Evolutionary conservation across 768 basidiomycete genomes (phyloP), one percentile per base, ranked within the genome.

Genomic region (Pleurotus citrinopileatus): DNA sequence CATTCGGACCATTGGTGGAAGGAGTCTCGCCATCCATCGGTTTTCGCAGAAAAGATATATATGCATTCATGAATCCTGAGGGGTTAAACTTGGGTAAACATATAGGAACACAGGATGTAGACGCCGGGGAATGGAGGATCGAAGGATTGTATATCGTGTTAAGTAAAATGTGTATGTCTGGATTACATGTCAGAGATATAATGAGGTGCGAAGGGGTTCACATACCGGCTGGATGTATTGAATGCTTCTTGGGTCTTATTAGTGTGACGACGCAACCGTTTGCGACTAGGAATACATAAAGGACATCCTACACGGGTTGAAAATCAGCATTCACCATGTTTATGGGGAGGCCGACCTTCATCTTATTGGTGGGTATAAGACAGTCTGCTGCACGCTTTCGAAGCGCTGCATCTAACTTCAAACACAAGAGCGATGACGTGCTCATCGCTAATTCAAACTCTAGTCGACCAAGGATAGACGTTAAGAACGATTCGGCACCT

Each of bases 51-150:
- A 89, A 92, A 2, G 83, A 80, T 38, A 98, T 80, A 61, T 95
- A 97, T 10, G 92, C 89, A 66, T 99, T 93, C 23, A 96, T 85
- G 68, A 98, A 98, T 1, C 88, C 88, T 3, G 84, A 72, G 0
- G 91, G 76, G 63, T 98, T 93, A 75, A 91, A 98, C 67, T 94
- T 94, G 0, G 97, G 96, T 2, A 99, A 80, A 66, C 97, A 98
- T 43, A 99, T 81, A 2, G 97, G 97, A 6, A 98, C 81, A 93
- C 94, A 99, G 4, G 89, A 88, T 12, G 94, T 89, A 5, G 93
- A 76, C 4, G 86, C 87, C 7, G 86, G 84, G 2, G 86, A 89
- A 64, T 85, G 89, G 55, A 77, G 74, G 59, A 89, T 83, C 1
- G 92, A 88, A 0, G 92, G 89, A 0, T 91, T 81, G 54, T 89